These are phyloP conservation scores for Pseudocercospora fuligena DNA, from an alignment of 2,329 filamentous ascomycete species.

Conservation along the genomic window DNA sequence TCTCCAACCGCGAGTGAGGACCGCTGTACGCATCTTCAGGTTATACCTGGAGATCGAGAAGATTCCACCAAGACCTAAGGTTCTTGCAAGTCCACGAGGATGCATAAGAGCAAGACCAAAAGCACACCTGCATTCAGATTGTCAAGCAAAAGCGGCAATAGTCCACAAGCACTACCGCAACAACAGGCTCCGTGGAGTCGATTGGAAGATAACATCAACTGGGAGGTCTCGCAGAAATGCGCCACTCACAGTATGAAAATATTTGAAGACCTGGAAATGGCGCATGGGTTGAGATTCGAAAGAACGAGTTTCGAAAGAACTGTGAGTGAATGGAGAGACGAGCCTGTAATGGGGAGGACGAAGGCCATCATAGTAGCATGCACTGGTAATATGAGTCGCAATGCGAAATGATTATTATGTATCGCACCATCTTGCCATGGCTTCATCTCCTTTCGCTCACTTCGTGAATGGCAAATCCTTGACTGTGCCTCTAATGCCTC, in stretches of 20 bases:
- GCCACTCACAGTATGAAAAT: not conserved
- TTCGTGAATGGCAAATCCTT: no score
- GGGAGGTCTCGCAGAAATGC: not conserved
- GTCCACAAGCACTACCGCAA: not conserved
- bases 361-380: not conserved
- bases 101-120: not conserved
- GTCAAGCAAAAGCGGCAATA: not conserved
- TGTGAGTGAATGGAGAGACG: not conserved
- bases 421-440: no score
- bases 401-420: not conserved
- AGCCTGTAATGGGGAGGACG: not conserved
- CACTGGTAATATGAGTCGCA: not conserved
- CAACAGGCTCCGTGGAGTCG: not conserved
- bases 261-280: not conserved
- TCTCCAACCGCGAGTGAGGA: slow-evolving; percentile 21
- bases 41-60: not conserved
- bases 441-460: no score
- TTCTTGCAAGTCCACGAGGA: not conserved
- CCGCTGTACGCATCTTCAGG: not conserved
- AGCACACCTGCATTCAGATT: not conserved
- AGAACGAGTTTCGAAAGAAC: not conserved
- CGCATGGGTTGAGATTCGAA: not conserved
- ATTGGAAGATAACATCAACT: not conserved
- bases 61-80: not conserved
- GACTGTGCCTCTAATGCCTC: no score